Evolutionary conservation across 129 eudicot genomes (phyloP), one percentile per base, ranked within the genome.

Genomic region (Chrysanthemum lavandulifolium): DNA sequence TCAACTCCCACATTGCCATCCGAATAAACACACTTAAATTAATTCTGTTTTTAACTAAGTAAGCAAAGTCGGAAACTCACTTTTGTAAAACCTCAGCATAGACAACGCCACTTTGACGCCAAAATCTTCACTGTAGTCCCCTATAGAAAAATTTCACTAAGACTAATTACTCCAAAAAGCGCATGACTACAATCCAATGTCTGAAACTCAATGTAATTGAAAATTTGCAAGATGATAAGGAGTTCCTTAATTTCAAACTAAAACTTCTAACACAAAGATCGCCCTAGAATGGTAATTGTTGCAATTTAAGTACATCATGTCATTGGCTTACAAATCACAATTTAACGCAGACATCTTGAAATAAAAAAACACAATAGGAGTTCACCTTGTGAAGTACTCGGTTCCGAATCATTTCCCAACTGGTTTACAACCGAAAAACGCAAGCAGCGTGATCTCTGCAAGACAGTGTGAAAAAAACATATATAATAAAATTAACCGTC

Each of bases 61-160:
- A 40, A 65, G 12, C 2, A 29, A 68, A 40, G 16, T 1, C 12
- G 18, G 69, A 74, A 19, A 80, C 98, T 82, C 66, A 93, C 98
- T 84, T 85, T 86, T 93, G 88, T 93, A 93, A 84, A 93, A 93
- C 23, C 69, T 90, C 60, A 93, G 90, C 97, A 93, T 75, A n/a
- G 90, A 85, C 69, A 93, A 69, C 0, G 98, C 98, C 71, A 87
- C 89, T 82, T 81, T 85, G 61, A 93, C 98, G 49, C 98, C 98
- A 15, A 79, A 9, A 81, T 69, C 80, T 48, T 84, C 60, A 65
- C 15, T 78, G 68, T 79, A 75, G 2, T 84, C 83, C 21, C 31
- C 81, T 74, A 16, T 36, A 36, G 50, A 67, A 56, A 60, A 48
- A 6, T 7, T 36, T 13, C 40, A 73, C 43, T n/a, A 1, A 31